These are phyloP conservation scores for Ceratocystis destructans DNA, from an alignment of 2,329 filamentous ascomycete genomes.

Conservation along the genomic window DNA sequence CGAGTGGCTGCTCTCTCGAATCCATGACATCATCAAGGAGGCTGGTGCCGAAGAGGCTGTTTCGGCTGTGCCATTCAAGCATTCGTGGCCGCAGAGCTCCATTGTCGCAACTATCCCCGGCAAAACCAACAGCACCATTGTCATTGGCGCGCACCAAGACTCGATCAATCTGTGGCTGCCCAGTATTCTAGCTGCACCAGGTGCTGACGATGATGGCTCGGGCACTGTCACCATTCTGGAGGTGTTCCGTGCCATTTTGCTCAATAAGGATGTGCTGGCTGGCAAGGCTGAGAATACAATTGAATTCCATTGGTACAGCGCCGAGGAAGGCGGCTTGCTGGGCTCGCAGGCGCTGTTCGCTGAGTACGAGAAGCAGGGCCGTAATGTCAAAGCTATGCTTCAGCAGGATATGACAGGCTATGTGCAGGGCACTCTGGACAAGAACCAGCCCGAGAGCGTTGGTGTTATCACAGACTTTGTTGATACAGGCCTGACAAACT, in stretches of 20 bases:
- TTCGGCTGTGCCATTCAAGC: slow-evolving; percentile 58
- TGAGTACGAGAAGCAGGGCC: slow-evolving; percentile 56
- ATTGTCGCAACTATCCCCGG: slow-evolving; percentile 88
- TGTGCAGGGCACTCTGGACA: slow-evolving; percentile 66
- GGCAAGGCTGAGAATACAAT: slow-evolving; percentile 72
- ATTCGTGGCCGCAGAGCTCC: slow-evolving; percentile 79
- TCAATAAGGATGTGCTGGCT: slow-evolving; percentile 52
- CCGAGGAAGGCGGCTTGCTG: slow-evolving; percentile 75
- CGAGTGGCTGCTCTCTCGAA: slow-evolving; percentile 67
- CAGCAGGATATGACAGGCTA: slow-evolving; percentile 98
- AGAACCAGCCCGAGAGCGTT: slow-evolving; percentile 69
- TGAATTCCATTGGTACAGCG: slow-evolving; percentile 94
- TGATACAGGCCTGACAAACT: slow-evolving; percentile 64
- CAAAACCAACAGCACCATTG: slow-evolving; percentile 64
- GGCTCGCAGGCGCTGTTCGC: slow-evolving; percentile 84
- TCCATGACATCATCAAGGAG: slow-evolving; percentile 55
- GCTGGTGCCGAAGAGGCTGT: slow-evolving; percentile 57
- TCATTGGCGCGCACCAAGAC: slow-evolving; percentile 87
- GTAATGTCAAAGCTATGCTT: slow-evolving; percentile 86
- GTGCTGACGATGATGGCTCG: slow-evolving; percentile 90
- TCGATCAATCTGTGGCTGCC: slow-evolving; percentile 89
- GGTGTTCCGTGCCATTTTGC: slow-evolving; percentile 67
- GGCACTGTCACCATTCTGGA: slow-evolving; percentile 92
- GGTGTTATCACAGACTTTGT: slow-evolving; percentile 91
- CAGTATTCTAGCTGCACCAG: slow-evolving; percentile 68